Conservation (phyloP, 202 grass and related monocot genomes). For the Musa balbisiana region DNA sequence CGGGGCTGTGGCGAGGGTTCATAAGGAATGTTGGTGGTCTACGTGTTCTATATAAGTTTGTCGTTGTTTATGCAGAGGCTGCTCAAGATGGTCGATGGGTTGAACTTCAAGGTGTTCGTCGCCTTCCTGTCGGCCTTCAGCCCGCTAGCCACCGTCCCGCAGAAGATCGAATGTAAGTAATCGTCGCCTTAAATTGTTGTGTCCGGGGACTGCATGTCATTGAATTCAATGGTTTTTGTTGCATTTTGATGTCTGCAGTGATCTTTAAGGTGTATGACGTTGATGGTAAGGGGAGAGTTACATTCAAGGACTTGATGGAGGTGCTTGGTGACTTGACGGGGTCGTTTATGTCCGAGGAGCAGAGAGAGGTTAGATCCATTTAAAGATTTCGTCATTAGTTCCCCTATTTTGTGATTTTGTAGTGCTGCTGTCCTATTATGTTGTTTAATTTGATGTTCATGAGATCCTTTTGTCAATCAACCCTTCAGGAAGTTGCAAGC, state of each 20-base stretch:
- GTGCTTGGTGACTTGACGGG: slow-evolving; percentile 68
- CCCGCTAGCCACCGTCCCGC: slow-evolving; percentile 35
- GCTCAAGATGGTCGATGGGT: slow-evolving; percentile 78
- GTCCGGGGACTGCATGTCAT: neutral
- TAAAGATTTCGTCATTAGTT: neutral
- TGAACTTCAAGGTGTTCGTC: slow-evolving; percentile 89
- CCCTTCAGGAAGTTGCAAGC: no score
- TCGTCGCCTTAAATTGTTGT: neutral
- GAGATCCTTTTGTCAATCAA: no score
- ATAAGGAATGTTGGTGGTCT: neutral
- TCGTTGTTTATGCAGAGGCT: slow-evolving; percentile 42
- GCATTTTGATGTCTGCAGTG: slow-evolving; percentile 37
- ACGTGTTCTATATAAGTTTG: neutral
- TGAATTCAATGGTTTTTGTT: neutral
- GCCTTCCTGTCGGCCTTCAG: slow-evolving; percentile 78
- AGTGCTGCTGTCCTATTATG: neutral
- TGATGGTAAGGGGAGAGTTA: slow-evolving; percentile 76
- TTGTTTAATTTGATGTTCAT: neutral
- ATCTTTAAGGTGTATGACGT: slow-evolving; percentile 89
- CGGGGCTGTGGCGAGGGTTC: no score
- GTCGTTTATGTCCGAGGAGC: slow-evolving; percentile 77
- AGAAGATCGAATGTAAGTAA: slow-evolving; percentile 64
- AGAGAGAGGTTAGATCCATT: slow-evolving; percentile 50
- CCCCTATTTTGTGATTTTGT: neutral
- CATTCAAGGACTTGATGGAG: slow-evolving; percentile 64